Percentiles rank a stretch among this genome's conserved stretches.
phyloP scores from a whole-genome alignment of 441 rosid species.

The Pelargonium myrrhifolium region DNA sequence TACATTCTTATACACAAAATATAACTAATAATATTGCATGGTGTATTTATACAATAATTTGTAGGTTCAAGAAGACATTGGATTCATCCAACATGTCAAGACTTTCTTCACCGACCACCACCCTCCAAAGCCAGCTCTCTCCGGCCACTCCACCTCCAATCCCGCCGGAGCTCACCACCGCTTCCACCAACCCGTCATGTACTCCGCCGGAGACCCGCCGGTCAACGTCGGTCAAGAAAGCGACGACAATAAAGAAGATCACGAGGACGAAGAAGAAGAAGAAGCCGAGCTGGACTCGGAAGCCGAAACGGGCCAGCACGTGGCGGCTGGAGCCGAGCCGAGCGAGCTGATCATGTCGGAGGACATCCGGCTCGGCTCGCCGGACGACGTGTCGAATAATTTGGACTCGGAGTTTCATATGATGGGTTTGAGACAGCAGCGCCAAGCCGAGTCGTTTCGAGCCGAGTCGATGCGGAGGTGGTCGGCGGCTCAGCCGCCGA shows the following conservation, averaged over 20 bases:
- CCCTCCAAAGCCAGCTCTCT: slow-evolving; percentile 64
- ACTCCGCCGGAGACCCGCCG: slow-evolving; percentile 24
- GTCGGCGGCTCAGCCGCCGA: slow-evolving; percentile 31
- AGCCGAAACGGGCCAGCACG: slow-evolving; percentile 41
- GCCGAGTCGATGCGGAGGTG: slow-evolving; percentile 42
- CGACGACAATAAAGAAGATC: slow-evolving; percentile 14
- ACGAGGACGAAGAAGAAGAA: slow-evolving; percentile 27
- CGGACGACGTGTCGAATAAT: slow-evolving; percentile 55
- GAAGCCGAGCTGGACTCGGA: slow-evolving; percentile 47
- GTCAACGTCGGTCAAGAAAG: background rate
- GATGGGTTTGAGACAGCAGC: slow-evolving; percentile 26
- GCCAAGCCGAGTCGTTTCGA: slow-evolving; percentile 30
- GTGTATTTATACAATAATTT: background rate
- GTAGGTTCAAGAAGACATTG: slow-evolving; percentile 55
- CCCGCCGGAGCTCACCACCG: slow-evolving; percentile 37
- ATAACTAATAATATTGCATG: background rate
- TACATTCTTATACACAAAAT: too few relatives aligned
- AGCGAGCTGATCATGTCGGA: slow-evolving; percentile 63
- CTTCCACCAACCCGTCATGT: slow-evolving; percentile 31
- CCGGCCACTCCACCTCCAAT: slow-evolving; percentile 70
- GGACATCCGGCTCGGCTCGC: slow-evolving; percentile 60
- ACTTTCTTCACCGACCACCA: slow-evolving; percentile 44
- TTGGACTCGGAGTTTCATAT: slow-evolving; percentile 42
- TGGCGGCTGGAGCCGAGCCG: slow-evolving; percentile 31
- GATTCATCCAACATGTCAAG: slow-evolving; percentile 45